phyloP scores from a whole-genome alignment of 352 stramenopile genomes.

The Phytophthora hibernalis region DNA sequence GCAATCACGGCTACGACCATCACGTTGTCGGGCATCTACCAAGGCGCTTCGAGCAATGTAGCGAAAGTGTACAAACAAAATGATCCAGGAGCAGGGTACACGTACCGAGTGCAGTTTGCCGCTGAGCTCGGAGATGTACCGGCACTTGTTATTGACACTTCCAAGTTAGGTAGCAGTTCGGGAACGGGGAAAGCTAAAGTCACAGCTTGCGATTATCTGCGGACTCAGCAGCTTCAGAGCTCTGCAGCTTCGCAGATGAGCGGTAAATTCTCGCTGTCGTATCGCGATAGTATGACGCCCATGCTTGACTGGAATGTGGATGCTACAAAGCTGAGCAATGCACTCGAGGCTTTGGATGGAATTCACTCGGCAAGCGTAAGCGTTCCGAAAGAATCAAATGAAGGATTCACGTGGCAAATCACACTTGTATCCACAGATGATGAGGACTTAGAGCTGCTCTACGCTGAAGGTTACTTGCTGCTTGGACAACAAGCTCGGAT shows the following conservation, averaged over 20 bases:
- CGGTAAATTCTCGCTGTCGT: slow-evolving; percentile 89
- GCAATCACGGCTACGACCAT: slow-evolving; percentile 72
- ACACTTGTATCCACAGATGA: slow-evolving; percentile 77
- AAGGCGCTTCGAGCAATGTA: slow-evolving; percentile 52
- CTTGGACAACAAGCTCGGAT: slow-evolving; percentile 51
- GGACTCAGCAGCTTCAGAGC: slow-evolving; percentile 78
- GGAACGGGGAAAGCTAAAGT: slow-evolving; percentile 58
- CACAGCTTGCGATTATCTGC: slow-evolving; percentile 86
- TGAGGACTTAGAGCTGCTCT: slow-evolving; percentile 61
- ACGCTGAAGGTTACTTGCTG: slow-evolving; percentile 86
- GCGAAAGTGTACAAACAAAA: slow-evolving; percentile 89
- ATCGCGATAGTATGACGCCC: slow-evolving; percentile 68
- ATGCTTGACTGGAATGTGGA: slow-evolving; percentile 79
- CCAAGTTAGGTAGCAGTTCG: slow-evolving; percentile 46
- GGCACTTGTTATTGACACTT: slow-evolving; percentile 59
- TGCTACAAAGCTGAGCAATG: slow-evolving; percentile 51
- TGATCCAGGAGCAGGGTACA: slow-evolving; percentile 53
- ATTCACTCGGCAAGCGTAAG: slow-evolving; percentile 82
- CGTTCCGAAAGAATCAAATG: slow-evolving; percentile 40
- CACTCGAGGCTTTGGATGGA: slow-evolving; percentile 70
- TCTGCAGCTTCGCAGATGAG: slow-evolving; percentile 60
- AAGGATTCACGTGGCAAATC: slow-evolving; percentile 84
- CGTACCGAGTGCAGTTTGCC: slow-evolving; percentile 79
- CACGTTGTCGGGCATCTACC: slow-evolving; percentile 90
- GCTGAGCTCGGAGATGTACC: slow-evolving; percentile 78